Evolutionary conservation across 495 filamentous ascomycete genomes (phyloP), one percentile per base, ranked within the genome.

Genomic region (Hypoxylon subgilvum): DNA sequence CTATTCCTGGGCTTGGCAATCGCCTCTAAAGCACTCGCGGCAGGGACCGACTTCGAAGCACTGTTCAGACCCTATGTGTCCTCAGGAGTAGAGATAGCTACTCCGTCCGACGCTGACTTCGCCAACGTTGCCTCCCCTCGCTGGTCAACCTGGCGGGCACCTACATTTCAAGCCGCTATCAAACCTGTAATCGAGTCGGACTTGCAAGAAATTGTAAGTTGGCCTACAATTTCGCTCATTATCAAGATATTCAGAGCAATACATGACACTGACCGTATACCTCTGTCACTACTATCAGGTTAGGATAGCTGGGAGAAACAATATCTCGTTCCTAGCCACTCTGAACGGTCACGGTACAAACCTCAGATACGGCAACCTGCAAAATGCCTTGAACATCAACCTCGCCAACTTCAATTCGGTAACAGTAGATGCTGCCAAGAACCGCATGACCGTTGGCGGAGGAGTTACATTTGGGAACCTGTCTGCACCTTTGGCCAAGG

Each of bases 401-500:
- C 55, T 75, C 8, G 32, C 52, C 12, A 42, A 65, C 12, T 72
- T 75, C 52, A 35, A 69, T 6, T 52, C 16, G 6, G 48, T 67
- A 18, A 43, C 62, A 6, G 54, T 82, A 25, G 65, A 73, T 4
- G 13, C 56, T 3, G 66, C 70, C 30, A 72, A 68, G 8, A 69
- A 76, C 12, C 76, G 74, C 5, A 71, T 72, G 42, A 76, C 66
- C 1, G 52, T 82, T 31, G 79, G 78, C 21, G 80, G 78, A n/a
- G 78, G 77, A 10, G 68, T 71, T 0, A 69, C 18, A 2, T 38
- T 57, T 14, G 60, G 32, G 8, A 41, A 65, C 12, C 36, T 73
- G 8, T 36, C 57, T 16, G 14, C 45, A 0, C 27, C 45, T 2
- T 25, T 72, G 8, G 58, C 45, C 1, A 40, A 49, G 6, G 57